Base-by-base conservation (phyloP, 2,329 filamentous ascomycete genomes). In the Akanthomyces uredinophilus region DNA sequence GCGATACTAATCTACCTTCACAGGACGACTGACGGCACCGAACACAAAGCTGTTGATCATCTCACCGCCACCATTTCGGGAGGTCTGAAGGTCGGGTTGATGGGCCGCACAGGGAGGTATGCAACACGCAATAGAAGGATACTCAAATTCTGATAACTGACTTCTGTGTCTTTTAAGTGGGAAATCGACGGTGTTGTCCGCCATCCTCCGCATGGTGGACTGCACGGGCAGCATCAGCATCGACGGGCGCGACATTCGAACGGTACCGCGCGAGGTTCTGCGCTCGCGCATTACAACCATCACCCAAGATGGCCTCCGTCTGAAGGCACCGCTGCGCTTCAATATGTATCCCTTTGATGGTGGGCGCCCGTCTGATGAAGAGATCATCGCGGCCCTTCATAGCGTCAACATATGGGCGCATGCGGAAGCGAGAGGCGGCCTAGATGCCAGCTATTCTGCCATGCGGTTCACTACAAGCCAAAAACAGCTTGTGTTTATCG, bases 401-500 rank as follows among this genome's bases (percentile, higher is more conserved):
- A 22, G 13, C 5, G 47, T 60, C 1, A 5, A 24, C 7, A 11
- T 60, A 6, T 60, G 58, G 37, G 58, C 62, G 6, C 70, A 64
- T 13, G 77, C 82, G 37, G 66, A 62, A 1, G 71, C 82, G 16
- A 78, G 80, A 61, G 73, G 71, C 0, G 60, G 53, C 3, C 43
- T 62, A 2, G 35, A 57, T 22, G 22, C 60, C 1, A 6, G 29
- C 1, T 43, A 39, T 11, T 7, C 43, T 8, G 22, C 20, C 1
- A 55, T 62, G 13, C 32, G 44, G 6, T 49, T 62, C n/a, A 57
- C 60, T 2, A 16, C 35, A 1, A n/a, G 27, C 4, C 43, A 62
- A n/a, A 55, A 35, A 7, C 60, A 62, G 11, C 41, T 62, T 3
- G n/a, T 62, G 20, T 62, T 41, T 13, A 18, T 62, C 13, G 60